A percentile compares a stretch with the other conserved stretches of the same genome.
phyloP scores from a whole-genome alignment of 306 rosid genomes.

The Cucumis melo region DNA sequence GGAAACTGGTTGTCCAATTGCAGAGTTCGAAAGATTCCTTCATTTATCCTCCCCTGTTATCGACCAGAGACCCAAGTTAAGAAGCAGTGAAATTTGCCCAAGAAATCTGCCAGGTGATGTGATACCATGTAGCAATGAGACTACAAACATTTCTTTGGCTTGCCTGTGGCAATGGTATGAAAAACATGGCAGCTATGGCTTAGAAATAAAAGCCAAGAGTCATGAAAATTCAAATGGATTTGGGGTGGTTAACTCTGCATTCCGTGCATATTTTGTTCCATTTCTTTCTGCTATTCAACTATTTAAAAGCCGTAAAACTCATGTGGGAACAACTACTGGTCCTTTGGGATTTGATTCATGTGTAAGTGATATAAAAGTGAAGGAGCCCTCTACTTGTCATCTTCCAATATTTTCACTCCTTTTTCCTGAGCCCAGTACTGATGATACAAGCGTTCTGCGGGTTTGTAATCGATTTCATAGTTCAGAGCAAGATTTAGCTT shows the following conservation, averaged over 20 bases:
- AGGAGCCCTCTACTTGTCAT: constrained; percentile 19
- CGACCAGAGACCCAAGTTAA: constrained; percentile 18
- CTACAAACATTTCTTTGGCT: constrained; percentile 41
- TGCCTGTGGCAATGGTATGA: constrained; percentile 85
- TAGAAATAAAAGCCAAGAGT: constrained; percentile 55
- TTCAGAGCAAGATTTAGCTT: constrained; percentile 18
- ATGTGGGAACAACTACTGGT: constrained; percentile 6
- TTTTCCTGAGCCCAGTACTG: constrained; percentile 25
- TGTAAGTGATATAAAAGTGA: constrained; percentile 14
- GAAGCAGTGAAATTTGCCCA: constrained; percentile 26
- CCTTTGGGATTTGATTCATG: constrained; percentile 18
- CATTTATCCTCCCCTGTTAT: constrained; percentile 52
- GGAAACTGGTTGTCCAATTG: constrained; percentile 50
- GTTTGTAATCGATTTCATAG: constrained; percentile 6
- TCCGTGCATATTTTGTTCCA: constrained; percentile 71
- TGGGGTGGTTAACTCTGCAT: constrained; percentile 28
- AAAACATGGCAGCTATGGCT: constrained; percentile 69
- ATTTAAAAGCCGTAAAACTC: constrained; percentile 26
- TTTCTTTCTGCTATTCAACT: constrained; percentile 78
- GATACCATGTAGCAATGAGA: constrained; percentile 43
- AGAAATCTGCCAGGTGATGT: constrained; percentile 17
- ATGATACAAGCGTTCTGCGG: constrained; percentile 13
- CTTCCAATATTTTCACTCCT: constrained; percentile 32
- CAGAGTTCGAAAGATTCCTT: constrained; percentile 61
- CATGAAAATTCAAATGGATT: constrained; percentile 24